Evolutionary conservation across 441 rosid genomes (phyloP).

Genomic region (Biscutella laevigata): DNA sequence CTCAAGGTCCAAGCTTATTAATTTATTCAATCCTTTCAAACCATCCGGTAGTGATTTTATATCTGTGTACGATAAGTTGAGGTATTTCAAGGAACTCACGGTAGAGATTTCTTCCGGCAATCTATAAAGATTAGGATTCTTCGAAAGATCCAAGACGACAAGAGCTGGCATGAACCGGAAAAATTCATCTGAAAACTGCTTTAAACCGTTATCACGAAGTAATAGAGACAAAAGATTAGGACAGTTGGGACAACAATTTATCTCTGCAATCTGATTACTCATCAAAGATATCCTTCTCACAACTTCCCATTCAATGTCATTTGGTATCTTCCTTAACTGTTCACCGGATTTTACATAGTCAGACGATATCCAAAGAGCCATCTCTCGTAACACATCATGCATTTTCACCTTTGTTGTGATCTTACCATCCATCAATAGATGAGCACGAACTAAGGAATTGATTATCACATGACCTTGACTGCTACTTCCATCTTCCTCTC

Average conservation of each 20-base stretch:
- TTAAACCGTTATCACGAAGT: background rate
- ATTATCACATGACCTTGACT: background rate
- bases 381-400: background rate
- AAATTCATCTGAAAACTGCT: background rate
- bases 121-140: fast-evolving
- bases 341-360: background rate
- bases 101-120: background rate
- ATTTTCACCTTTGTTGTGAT: background rate
- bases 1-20: background rate
- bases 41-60: conserved; percentile 11
- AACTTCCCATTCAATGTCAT: background rate
- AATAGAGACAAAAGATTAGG: background rate
- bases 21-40: conserved; percentile 10
- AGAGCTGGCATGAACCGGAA: conserved; percentile 24
- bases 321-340: background rate
- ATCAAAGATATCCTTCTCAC: conserved; percentile 21
- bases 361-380: background rate
- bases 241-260: background rate
- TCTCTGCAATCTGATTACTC: conserved; percentile 4
- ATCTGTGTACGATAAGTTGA: background rate
- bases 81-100: background rate
- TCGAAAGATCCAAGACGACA: conserved; percentile 19
- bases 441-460: background rate
- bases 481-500: background rate
- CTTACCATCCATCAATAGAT: background rate